Percentiles rank a stretch among this genome's conserved stretches.
Evolutionary conservation across 2,329 filamentous ascomycete genomes (phyloP).

Genomic region (Fusarium floridanum): DNA sequence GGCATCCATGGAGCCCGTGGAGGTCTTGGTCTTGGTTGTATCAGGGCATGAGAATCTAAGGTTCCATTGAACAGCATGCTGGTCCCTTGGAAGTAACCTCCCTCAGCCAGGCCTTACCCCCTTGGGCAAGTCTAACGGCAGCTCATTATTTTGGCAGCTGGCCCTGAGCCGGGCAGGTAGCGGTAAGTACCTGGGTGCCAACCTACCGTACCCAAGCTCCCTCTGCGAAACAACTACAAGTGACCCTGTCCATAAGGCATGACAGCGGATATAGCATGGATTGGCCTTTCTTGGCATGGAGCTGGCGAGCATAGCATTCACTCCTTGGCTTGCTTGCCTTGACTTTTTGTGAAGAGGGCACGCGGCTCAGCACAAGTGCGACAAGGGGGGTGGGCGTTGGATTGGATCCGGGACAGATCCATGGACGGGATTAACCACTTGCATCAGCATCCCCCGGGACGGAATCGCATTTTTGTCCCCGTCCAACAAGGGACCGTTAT

Average conservation of each 20-base stretch:
- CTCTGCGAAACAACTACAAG: slow-evolving; percentile 14
- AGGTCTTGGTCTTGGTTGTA: background rate
- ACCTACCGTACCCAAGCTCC: slow-evolving; percentile 4
- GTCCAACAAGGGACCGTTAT: slow-evolving; percentile 1
- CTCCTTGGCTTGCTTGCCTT: background rate
- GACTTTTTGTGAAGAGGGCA: slow-evolving; percentile 13
- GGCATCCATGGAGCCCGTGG: background rate
- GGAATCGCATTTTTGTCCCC: slow-evolving; percentile 2
- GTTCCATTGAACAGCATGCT: slow-evolving; percentile 3
- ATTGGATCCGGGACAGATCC: slow-evolving; percentile 17
- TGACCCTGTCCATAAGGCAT: slow-evolving; percentile 36
- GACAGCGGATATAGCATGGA: slow-evolving; percentile 35
- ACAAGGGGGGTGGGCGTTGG: slow-evolving; percentile 5
- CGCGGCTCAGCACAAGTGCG: slow-evolving; percentile 1
- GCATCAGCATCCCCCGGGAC: slow-evolving; percentile 14
- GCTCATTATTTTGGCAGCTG: slow-evolving; percentile 34
- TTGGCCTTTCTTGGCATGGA: slow-evolving; percentile 26
- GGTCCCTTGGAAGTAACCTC: slow-evolving; percentile 24
- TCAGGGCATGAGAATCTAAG: background rate
- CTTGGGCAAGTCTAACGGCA: slow-evolving; percentile 22
- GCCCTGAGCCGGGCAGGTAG: background rate
- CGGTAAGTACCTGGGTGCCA: background rate
- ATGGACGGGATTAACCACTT: slow-evolving; percentile 20
- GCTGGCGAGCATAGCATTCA: slow-evolving; percentile 13
- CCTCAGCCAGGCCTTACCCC: slow-evolving; percentile 21